phyloP scores from a whole-genome alignment of 2,329 filamentous ascomycete species.

The Colletotrichum falcatum region DNA sequence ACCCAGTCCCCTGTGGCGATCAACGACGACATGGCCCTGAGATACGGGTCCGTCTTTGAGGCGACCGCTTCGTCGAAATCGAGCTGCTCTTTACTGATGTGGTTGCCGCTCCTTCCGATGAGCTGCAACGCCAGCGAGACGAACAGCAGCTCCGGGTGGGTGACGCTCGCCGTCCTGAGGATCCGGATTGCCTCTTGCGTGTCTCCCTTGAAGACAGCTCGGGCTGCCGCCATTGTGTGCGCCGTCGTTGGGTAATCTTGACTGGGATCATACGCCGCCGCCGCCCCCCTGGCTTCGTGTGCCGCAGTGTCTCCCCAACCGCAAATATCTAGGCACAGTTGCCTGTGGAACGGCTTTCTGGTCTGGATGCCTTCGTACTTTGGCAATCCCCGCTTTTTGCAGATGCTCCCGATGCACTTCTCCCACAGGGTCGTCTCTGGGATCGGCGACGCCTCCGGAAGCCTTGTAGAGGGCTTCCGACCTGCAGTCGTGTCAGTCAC shows the following conservation, averaged over 20 bases:
- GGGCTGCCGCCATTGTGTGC: slow-evolving; percentile 80
- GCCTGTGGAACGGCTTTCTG: slow-evolving; percentile 75
- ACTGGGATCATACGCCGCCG: slow-evolving; percentile 57
- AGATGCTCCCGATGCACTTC: slow-evolving; percentile 71
- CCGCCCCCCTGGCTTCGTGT: slow-evolving; percentile 36
- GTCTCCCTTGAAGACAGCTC: slow-evolving; percentile 80
- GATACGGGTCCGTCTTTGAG: slow-evolving; percentile 79
- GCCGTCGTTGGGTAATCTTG: slow-evolving; percentile 64
- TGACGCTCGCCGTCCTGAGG: slow-evolving; percentile 74
- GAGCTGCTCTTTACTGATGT: slow-evolving; percentile 60
- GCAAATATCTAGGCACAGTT: slow-evolving; percentile 81
- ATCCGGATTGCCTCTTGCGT: slow-evolving; percentile 76
- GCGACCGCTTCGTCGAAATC: slow-evolving; percentile 71
- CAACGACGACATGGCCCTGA: slow-evolving; percentile 82
- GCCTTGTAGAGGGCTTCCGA: slow-evolving; percentile 59
- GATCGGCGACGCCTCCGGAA: slow-evolving; percentile 57
- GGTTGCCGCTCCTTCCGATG: slow-evolving; percentile 63
- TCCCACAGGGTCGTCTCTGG: slow-evolving; percentile 69
- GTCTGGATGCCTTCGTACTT: slow-evolving; percentile 74
- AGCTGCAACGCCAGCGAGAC: slow-evolving; percentile 75
- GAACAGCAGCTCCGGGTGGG: slow-evolving; percentile 74
- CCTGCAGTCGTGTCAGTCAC: slow-evolving; percentile 53
- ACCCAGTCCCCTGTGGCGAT: slow-evolving; percentile 83
- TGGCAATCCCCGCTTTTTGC: slow-evolving; percentile 70
- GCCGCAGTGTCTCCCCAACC: slow-evolving; percentile 72